A percentile compares a stretch with the other conserved stretches of the same genome.
Evolutionary conservation across 2,329 filamentous ascomycete species (phyloP).

Genomic region (Talaromyces sp.): DNA sequence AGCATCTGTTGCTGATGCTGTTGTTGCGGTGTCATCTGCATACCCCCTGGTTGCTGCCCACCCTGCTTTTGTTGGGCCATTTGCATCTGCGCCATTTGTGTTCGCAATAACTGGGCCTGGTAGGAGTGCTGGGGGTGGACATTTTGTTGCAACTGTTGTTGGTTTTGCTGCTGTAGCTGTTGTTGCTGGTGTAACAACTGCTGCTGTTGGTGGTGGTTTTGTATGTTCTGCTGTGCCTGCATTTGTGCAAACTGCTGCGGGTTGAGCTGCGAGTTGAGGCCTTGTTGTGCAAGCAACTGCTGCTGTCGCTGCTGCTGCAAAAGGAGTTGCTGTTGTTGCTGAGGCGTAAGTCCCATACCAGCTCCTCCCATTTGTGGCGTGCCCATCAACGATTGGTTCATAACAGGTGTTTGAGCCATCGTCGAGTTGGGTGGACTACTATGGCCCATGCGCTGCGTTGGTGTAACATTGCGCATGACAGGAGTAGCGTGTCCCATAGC

Average conservation of each 20-base stretch:
- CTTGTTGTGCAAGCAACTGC: slow-evolving; percentile 31
- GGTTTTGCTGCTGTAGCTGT: slow-evolving; percentile 22
- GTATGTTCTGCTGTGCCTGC: slow-evolving; percentile 43
- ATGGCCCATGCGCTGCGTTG: slow-evolving; percentile 41
- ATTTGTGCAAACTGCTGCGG: slow-evolving; percentile 37
- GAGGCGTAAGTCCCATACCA: slow-evolving; percentile 32
- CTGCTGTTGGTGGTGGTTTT: slow-evolving; percentile 30
- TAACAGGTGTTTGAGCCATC: slow-evolving; percentile 40
- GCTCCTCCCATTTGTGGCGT: slow-evolving; percentile 34
- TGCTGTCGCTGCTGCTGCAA: slow-evolving; percentile 33
- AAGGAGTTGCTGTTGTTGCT: slow-evolving; percentile 33
- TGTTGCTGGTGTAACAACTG: slow-evolving; percentile 31
- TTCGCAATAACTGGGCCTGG: slow-evolving; percentile 12
- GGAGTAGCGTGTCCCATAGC: slow-evolving; percentile 44
- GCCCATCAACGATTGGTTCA: slow-evolving; percentile 37
- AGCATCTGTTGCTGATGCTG: slow-evolving; percentile 33
- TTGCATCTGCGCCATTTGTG: slow-evolving; percentile 21
- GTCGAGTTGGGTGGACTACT: slow-evolving; percentile 39
- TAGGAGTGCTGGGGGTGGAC: slow-evolving; percentile 17
- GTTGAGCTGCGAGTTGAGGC: slow-evolving; percentile 38
- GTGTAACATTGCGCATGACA: slow-evolving; percentile 43
- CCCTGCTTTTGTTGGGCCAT: slow-evolving; percentile 24
- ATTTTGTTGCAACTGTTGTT: slow-evolving; percentile 20
- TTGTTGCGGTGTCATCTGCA: slow-evolving; percentile 16
- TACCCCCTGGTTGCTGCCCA: slow-evolving; percentile 13